Conservation (phyloP, 768 basidiomycete species). For the Amanita molliuscula region DNA sequence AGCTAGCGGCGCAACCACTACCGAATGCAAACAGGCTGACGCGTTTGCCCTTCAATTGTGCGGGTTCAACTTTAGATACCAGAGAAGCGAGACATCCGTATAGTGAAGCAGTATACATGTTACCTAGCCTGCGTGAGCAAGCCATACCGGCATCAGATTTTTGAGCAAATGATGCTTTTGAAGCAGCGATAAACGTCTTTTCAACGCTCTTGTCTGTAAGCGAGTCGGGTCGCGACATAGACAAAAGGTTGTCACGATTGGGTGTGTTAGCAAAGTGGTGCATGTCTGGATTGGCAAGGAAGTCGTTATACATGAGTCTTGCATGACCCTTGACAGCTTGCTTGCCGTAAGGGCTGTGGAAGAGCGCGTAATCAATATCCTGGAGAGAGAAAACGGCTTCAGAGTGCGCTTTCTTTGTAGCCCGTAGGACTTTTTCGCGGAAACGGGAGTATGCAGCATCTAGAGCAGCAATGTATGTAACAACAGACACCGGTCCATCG, state of each 20-base stretch:
- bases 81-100: constrained; percentile 92
- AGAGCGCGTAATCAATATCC: constrained; percentile 84
- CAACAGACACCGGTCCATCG: constrained; percentile 93
- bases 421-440: constrained; percentile 70
- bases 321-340: constrained; percentile 97
- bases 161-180: constrained; percentile 63
- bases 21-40: constrained; percentile 96
- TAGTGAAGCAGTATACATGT: constrained; percentile 97
- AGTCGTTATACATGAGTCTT: constrained; percentile 88
- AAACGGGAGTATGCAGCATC: constrained; percentile 82
- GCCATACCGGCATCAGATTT: constrained; percentile 78
- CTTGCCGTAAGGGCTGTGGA: constrained; percentile 99
- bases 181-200: constrained; percentile 82
- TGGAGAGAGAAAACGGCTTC: constrained; percentile 59
- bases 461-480: constrained; percentile 89
- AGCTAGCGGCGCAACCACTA: constrained; percentile 87
- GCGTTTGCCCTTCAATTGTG: constrained; percentile 69
- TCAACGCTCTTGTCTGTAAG: constrained; percentile 93
- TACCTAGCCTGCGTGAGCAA: constrained; percentile 85
- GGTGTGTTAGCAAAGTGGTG: constrained; percentile 63
- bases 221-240: constrained; percentile 57
- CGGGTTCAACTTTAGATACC: constrained; percentile 60
- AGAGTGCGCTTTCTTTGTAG: constrained; percentile 36
- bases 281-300: constrained; percentile 63
- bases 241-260: constrained; percentile 59